Evolutionary conservation across 208 protist genomes (phyloP).

Genomic region (Entamoeba histolytica): DNA sequence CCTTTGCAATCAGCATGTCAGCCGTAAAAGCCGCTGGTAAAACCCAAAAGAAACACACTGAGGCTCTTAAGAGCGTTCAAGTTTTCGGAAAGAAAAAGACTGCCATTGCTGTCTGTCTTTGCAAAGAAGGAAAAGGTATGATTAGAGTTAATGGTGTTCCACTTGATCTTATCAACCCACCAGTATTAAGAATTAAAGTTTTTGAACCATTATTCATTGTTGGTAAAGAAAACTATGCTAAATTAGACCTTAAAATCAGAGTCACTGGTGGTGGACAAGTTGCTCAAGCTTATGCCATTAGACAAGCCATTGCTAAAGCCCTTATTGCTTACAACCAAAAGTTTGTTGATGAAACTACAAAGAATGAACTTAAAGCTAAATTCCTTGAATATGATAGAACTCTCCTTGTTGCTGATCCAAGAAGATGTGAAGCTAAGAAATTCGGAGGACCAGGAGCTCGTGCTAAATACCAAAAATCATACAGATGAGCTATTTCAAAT

Average conservation of each 20-base stretch:
- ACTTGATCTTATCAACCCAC: conserved; percentile 77
- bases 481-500: too few species aligned
- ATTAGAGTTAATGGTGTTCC: conserved; percentile 91
- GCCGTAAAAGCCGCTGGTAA: not conserved
- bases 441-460: conserved; percentile 94
- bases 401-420: conserved; percentile 93
- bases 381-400: conserved; percentile 83
- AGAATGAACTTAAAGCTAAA: conserved; percentile 86
- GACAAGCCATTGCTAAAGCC: conserved; percentile 93
- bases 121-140: conserved; percentile 76
- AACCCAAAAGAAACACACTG: not conserved
- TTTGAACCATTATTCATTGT: conserved; percentile 76
- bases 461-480: conserved; percentile 94
- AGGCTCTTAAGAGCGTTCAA: not conserved
- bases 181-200: conserved; percentile 85
- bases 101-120: conserved; percentile 85
- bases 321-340: conserved; percentile 97
- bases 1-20: too few species aligned
- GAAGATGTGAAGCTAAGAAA: conserved; percentile 97
- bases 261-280: conserved; percentile 87
- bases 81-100: conserved; percentile 55
- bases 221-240: conserved; percentile 64
- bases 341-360: conserved; percentile 72
- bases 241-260: conserved; percentile 74
- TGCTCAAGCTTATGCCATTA: conserved; percentile 85